Conservation (phyloP, 306 rosid genomes). For the Medicago ruthenica region DNA sequence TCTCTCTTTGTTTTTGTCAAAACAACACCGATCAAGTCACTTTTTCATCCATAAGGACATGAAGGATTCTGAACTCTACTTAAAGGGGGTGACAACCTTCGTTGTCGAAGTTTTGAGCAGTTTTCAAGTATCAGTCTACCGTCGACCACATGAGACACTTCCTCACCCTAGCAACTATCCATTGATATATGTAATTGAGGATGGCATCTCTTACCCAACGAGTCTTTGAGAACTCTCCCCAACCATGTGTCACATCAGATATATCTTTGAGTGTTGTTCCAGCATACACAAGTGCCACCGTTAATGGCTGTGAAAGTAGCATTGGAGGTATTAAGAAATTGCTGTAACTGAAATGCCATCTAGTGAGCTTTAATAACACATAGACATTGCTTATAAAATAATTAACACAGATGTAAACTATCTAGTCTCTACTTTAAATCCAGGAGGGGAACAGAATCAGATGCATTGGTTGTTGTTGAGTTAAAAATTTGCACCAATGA, state of each 20-base stretch:
- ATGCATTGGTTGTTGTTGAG: too few species aligned
- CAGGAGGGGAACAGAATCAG: too few species aligned
- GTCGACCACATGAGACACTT: not conserved
- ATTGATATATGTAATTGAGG: conserved; percentile 6
- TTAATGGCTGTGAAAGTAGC: conserved; percentile 73
- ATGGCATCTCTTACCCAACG: conserved; percentile 66
- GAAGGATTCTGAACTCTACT: not conserved
- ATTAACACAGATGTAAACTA: too few species aligned
- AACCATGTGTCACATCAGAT: conserved; percentile 88
- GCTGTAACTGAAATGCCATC: conserved; percentile 28
- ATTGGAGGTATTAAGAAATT: conserved; percentile 34
- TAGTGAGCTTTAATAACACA: conserved; percentile 9
- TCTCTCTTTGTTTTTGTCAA: not conserved
- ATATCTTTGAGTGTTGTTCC: conserved; percentile 95
- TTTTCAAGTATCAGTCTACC: not conserved
- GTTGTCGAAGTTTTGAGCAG: not conserved
- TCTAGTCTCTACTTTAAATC: too few species aligned
- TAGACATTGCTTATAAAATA: not conserved
- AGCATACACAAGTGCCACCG: conserved; percentile 78
- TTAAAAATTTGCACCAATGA: too few species aligned
- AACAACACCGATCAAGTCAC: not conserved
- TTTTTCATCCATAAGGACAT: not conserved
- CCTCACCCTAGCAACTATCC: not conserved
- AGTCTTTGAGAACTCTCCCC: conserved; percentile 70
- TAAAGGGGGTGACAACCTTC: not conserved